phyloP scores from a whole-genome alignment of 768 basidiomycete genomes.

The Lactarius hengduanensis region DNA sequence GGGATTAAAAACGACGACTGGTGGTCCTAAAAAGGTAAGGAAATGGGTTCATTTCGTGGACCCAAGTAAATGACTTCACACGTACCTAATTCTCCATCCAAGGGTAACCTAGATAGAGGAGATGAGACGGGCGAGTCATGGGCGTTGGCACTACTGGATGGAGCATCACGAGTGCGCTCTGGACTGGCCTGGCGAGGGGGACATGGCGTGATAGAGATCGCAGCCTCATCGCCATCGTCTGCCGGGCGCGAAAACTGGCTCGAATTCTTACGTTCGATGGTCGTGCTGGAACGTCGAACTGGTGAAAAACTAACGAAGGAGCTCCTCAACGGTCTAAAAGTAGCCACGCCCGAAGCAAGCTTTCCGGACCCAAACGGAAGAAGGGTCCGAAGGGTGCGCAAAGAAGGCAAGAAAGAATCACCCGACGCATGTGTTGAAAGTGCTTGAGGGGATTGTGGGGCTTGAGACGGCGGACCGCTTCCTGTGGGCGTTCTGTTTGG shows the following conservation, averaged over 20 bases:
- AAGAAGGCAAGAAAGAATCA: slow-evolving; percentile 38
- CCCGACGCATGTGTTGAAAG: slow-evolving; percentile 26
- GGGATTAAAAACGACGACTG: slow-evolving; percentile 23
- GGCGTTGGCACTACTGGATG: slow-evolving; percentile 9
- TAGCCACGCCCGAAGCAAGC: slow-evolving; percentile 30
- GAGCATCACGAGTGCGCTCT: neutral
- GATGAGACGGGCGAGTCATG: neutral
- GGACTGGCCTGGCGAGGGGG: neutral
- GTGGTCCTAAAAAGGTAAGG: slow-evolving; percentile 19
- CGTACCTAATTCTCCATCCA: slow-evolving; percentile 19
- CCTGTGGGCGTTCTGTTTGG: slow-evolving; percentile 29
- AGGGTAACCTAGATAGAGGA: slow-evolving; percentile 1
- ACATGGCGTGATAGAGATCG: slow-evolving; percentile 20
- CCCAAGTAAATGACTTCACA: neutral
- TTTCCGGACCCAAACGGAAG: slow-evolving; percentile 61
- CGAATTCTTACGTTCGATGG: slow-evolving; percentile 26
- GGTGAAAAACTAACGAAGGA: slow-evolving; percentile 50
- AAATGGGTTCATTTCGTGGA: slow-evolving; percentile 1
- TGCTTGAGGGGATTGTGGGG: slow-evolving; percentile 25
- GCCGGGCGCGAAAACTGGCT: slow-evolving; percentile 15
- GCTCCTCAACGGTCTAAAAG: slow-evolving; percentile 28
- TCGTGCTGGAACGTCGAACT: slow-evolving; percentile 49
- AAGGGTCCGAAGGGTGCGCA: slow-evolving; percentile 64
- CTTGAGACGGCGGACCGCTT: slow-evolving; percentile 33
- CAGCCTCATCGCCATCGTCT: slow-evolving; percentile 14